Base-by-base conservation (phyloP, 78 protist species). In the Corallochytrium limacisporum region DNA sequence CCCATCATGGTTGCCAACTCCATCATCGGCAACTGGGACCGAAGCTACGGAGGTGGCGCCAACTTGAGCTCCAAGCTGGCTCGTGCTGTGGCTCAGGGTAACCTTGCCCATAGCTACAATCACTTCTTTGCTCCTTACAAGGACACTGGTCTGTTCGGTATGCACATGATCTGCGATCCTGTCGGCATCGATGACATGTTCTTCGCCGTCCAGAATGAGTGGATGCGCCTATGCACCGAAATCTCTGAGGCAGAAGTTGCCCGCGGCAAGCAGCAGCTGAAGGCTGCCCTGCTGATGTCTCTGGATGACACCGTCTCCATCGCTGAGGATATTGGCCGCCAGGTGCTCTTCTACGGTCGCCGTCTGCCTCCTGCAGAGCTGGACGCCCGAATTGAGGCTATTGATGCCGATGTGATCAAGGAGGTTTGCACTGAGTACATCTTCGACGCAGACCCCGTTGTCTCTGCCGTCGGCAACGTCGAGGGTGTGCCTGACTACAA, bases 121-220 rank as follows among this genome's bases (percentile, higher is more conserved):
- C 40, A 88, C 48, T 95, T 95, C 90, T 60, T 78, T 83, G 75
- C 90, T 4, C 37, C 80, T 56, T 95, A 95, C 87, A 36, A 50
- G n/a, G 95, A 92, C 85, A 91, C 94, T 5, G 88, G 93, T 42
- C 78, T 95, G 37, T 91, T 88, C 53, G 98, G 98, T 26, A 50
- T 69, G 60, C 72, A 89, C 70, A 29, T 71, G 26, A 84, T 85
- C 37, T 46, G 79, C 31, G 56, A 47, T 29, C 66, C 66, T 26
- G 48, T 31, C 31, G 42, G 31, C 26, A n/a, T 72, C 22, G 88
- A 87, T 35, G 89, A 87, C 44, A 6, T 62, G 12, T 10, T 77
- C 33, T 51, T 31, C 42, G 79, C 53, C 39, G 36, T 79, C 73
- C 43, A 77, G 47, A 32, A 67, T 20, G 88, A 83, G 73, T 62